Evolutionary conservation across 805 yeast species (phyloP), one percentile per base, ranked within the genome.

Genomic region (Kazachstania africana): DNA sequence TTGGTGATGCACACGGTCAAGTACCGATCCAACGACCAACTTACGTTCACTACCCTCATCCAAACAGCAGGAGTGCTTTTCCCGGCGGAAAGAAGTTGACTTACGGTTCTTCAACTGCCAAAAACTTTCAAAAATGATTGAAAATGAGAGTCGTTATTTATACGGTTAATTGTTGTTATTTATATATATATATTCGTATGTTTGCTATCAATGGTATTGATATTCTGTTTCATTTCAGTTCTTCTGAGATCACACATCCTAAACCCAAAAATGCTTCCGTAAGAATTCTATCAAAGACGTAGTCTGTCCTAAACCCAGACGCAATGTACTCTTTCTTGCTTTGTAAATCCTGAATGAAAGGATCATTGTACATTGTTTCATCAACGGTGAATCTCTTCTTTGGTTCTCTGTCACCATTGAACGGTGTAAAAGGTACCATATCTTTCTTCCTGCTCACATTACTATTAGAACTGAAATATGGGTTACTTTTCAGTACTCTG

Each of bases 221-320:
- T n/a, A n/a, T n/a, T n/a, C n/a, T 16, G 16, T 8, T 12, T 23
- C 17, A 30, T 17, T 19, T 31, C 43, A 69, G 65, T 41, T 79
- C 87, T 26, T 60, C 65, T 24, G 73, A 78, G 17, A 91, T 69
- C 36, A 78, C 68, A 53, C 95, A 85, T 12, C 83, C 87, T 37
- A 91, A 61, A 0, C 97, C 96, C 60, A 76, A 72, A 45, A 87
- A 88, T 5, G 97, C 96, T 42, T 81, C 91, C 36, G 80, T 79
- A 32, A 91, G 60, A 4, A 88, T 76, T 42, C 88, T 70, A 42
- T 75, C 73, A 48, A 78, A 82, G 13, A 80, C 85, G 20, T 59
- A 62, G 30, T 72, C 70, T 18, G 81, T 63, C 37, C 75, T 68
- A 68, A 85, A 85, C 2, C 98, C 98, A 10, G 91, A 77, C 3